Base-by-base conservation (phyloP, 805 yeast genomes). In the Blastobotrys parvus region DNA sequence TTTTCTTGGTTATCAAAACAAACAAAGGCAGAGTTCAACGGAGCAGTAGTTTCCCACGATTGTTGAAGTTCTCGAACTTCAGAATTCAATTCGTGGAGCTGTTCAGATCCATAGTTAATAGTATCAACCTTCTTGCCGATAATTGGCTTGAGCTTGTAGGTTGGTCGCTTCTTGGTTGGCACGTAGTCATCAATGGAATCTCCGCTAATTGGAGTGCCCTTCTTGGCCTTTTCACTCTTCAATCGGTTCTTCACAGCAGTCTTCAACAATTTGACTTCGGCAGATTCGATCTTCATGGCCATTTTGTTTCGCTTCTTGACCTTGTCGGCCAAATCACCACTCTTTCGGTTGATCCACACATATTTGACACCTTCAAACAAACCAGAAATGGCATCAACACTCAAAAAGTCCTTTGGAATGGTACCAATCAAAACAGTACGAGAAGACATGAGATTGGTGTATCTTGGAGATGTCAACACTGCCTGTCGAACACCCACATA, bases 61-160 rank as follows among this genome's bases (percentile, higher is more conserved):
- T 61, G 55, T 63, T 86, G 96, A 39, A 68, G 63, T 22, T 71
- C 67, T 37, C 66, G 68, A 52, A 92, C 82, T 41, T 83, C 75
- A 10, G 64, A 67, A 62, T 84, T 86, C 56, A 82, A 70, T 51
- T 82, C 83, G 18, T 80, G 81, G 41, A 89, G 63, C 53, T 72
- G 72, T 50, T 78, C 78, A 41, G 76, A 71, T 48, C 82, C 78
- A 58, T 87, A 82, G 41, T 80, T 75, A 56, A 90, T 74, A 27
- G 96, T 82, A 55, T 82, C 81, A 44, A 89, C 95, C 65, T 89
- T 89, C 64, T 83, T 64, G 46, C 96, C 94, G 53, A 81, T 70
- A 45, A 83, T 63, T 44, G 77, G 78, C 44, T 77, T 77, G 54
- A 87, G 71, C 50, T 76, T 76, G 63, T 86, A 90, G 27, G 85